Evolutionary conservation across 768 basidiomycete genomes (phyloP).

Genomic region (Cantharellus anzutake): DNA sequence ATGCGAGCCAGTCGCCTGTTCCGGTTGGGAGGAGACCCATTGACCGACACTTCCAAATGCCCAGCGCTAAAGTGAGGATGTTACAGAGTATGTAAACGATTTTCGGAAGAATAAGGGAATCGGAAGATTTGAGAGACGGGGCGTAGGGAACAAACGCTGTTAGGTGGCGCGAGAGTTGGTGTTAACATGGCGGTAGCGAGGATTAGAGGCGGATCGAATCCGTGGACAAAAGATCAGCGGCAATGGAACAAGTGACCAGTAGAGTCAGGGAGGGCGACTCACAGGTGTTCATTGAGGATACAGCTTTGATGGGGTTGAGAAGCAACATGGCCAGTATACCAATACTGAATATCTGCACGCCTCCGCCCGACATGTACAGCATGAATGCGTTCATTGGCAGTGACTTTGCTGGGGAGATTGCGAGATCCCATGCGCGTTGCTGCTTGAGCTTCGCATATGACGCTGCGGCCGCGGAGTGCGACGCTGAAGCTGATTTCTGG

Average conservation of each 20-base stretch:
- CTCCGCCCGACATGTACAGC: constrained; percentile 96
- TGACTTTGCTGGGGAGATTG: constrained; percentile 67
- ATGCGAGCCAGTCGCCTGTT: constrained; percentile 87
- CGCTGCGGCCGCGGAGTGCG: not conserved
- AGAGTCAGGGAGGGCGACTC: not conserved
- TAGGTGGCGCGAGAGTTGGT: not conserved
- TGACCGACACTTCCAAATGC: constrained; percentile 80
- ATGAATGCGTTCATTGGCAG: constrained; percentile 96
- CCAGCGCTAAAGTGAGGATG: constrained; percentile 57
- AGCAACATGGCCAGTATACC: constrained; percentile 91
- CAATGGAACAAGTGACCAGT: not conserved
- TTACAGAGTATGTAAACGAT: constrained; percentile 54
- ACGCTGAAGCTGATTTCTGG: too few species aligned
- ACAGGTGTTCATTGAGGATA: constrained; percentile 65
- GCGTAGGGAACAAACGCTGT: constrained; percentile 35
- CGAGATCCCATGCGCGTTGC: constrained; percentile 72
- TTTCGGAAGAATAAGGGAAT: constrained; percentile 50
- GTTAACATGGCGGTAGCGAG: not conserved
- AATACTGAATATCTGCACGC: constrained; percentile 92
- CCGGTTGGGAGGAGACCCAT: constrained; percentile 87
- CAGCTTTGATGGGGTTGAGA: constrained; percentile 66
- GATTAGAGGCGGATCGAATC: not conserved
- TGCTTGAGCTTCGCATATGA: constrained; percentile 30
- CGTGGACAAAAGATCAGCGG: not conserved
- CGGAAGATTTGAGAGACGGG: constrained; percentile 6